Percentiles rank a stretch among this genome's conserved stretches.
Evolutionary conservation across 1,139 yeast genomes (phyloP).

Genomic region (Wickerhamomyces sp.): DNA sequence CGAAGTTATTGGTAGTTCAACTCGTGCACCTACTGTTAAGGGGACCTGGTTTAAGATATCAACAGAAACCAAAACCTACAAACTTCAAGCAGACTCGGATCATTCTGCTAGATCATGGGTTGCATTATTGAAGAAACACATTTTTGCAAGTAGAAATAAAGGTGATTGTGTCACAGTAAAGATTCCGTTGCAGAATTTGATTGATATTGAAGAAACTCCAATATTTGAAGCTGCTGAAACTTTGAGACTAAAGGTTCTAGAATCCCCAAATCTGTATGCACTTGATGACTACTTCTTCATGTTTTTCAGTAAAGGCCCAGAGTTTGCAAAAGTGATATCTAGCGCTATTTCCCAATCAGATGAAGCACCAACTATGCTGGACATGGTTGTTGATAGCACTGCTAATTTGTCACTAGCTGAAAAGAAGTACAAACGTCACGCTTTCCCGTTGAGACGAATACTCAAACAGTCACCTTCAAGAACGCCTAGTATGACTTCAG

Average conservation of each 20-base stretch:
- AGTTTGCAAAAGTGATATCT: conserved; percentile 24
- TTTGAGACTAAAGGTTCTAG: conserved; percentile 42
- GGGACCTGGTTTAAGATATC: conserved; percentile 48
- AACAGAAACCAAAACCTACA: conserved; percentile 55
- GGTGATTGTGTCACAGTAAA: conserved; percentile 73
- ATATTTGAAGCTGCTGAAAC: conserved; percentile 47
- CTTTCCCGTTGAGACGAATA: conserved; percentile 2
- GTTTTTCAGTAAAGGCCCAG: conserved; percentile 47
- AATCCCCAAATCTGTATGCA: conserved; percentile 46
- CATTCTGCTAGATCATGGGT: conserved; percentile 80
- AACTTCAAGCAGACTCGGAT: conserved; percentile 68
- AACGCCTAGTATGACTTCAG: conserved; percentile 1
- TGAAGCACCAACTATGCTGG: neutral
- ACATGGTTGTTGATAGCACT: conserved; percentile 1
- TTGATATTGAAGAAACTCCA: conserved; percentile 51
- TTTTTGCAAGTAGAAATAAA: conserved; percentile 66
- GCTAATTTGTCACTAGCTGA: neutral
- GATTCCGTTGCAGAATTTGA: conserved; percentile 67
- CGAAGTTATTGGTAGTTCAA: conserved; percentile 35
- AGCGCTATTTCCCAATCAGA: conserved; percentile 8
- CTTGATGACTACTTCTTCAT: conserved; percentile 66
- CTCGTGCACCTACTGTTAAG: conserved; percentile 20
- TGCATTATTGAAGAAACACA: conserved; percentile 64
- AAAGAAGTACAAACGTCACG: neutral
- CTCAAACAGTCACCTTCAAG: neutral